Percentiles rank a stretch among this genome's conserved stretches.
These are phyloP conservation scores for Malassezia equina DNA, from an alignment of 1,284 basidiomycete genomes.

Conservation along the genomic window DNA sequence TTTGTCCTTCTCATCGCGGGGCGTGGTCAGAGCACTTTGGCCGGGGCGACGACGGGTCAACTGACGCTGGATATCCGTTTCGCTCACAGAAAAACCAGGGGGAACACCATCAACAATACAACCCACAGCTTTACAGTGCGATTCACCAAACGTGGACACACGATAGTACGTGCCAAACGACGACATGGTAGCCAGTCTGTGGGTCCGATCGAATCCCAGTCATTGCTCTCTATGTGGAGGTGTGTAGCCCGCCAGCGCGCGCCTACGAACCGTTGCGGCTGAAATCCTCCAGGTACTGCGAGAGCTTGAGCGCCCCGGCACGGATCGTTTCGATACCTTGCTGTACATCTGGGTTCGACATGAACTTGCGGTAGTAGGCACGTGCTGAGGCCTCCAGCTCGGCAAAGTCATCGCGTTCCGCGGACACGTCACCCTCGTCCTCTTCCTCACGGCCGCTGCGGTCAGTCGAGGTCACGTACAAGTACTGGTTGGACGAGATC, in stretches of 20 bases:
- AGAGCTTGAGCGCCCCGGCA: constrained; percentile 41
- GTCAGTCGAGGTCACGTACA: background rate
- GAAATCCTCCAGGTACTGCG: constrained; percentile 45
- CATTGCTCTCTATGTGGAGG: constrained; percentile 10
- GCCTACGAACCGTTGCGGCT: constrained; percentile 40
- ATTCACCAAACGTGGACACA: constrained; percentile 95
- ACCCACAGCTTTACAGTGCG: constrained; percentile 91
- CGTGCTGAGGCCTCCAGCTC: constrained; percentile 41
- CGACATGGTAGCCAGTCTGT: constrained; percentile 58
- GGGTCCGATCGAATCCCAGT: background rate
- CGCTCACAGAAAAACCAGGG: constrained; percentile 71
- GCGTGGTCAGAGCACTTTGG: constrained; percentile 91
- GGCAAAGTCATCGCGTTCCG: constrained; percentile 29
- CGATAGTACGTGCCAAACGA: constrained; percentile 81
- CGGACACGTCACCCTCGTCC: constrained; percentile 38
- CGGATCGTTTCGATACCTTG: constrained; percentile 44
- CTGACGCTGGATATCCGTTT: constrained; percentile 81
- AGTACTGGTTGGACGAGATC: constrained; percentile 68
- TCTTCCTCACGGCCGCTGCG: constrained; percentile 74
- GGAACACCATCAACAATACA: constrained; percentile 96
- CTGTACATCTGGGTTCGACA: constrained; percentile 47
- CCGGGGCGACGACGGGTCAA: constrained; percentile 84
- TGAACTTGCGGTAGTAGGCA: constrained; percentile 45
- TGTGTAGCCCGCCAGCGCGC: constrained; percentile 5
- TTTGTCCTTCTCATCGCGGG: constrained; percentile 82